Percentiles rank a stretch among this genome's conserved stretches.
These are phyloP conservation scores for Straminergon stramineum DNA, from an alignment of 225 moss, liverwort and hornwort genomes.

Conservation along the genomic window DNA sequence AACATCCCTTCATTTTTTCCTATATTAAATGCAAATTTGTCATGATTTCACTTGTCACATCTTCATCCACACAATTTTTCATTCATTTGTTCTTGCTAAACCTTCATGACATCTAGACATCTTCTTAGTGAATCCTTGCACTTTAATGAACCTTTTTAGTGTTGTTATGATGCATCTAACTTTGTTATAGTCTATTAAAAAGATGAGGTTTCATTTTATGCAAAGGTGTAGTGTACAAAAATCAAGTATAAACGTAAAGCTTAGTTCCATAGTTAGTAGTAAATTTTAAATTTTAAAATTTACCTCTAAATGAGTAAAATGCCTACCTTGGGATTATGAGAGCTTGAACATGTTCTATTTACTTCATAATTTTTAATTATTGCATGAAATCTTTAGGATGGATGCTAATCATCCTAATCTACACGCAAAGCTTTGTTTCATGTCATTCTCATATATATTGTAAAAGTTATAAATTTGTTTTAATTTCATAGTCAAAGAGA, in stretches of 20 bases:
- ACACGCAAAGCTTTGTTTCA: not conserved
- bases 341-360: rapidly evolving
- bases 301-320: rapidly evolving
- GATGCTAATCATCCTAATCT: not conserved
- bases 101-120: not conserved
- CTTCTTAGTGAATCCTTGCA: not conserved
- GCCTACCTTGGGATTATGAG: rapidly evolving
- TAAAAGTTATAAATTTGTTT: not conserved
- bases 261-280: not conserved
- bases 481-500: not conserved
- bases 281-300: not conserved
- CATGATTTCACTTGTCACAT: not conserved
- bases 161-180: not conserved
- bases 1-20: not conserved
- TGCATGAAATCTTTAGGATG: not conserved
- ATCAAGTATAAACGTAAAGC: too few species aligned
- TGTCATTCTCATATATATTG: not conserved
- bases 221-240: not conserved
- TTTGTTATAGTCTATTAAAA: not conserved
- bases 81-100: not conserved
- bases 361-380: not conserved
- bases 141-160: not conserved
- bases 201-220: not conserved
- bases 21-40: not conserved
- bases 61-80: rapidly evolving